A percentile compares a stretch with the other conserved stretches of the same genome.
Conservation (phyloP, 306 rosid genomes). For the Prosopis cineraria region DNA sequence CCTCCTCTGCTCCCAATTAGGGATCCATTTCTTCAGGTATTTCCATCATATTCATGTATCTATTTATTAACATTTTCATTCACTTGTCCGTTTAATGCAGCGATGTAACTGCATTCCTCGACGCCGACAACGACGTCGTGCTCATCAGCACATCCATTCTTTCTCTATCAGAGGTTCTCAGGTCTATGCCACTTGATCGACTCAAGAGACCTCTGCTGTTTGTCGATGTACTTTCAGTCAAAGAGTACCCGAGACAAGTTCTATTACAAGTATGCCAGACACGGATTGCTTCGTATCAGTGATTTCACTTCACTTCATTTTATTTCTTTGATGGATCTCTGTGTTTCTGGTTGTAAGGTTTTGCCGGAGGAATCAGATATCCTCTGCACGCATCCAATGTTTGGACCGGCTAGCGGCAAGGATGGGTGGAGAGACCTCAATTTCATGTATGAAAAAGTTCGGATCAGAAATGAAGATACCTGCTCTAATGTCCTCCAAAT, state of each 20-base stretch:
- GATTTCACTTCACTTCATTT: background rate
- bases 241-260: slow-evolving; percentile 62
- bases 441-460: slow-evolving; percentile 62
- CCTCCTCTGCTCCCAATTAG: slow-evolving; percentile 35
- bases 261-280: slow-evolving; percentile 40
- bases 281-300: background rate
- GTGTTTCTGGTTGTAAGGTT: slow-evolving; percentile 13
- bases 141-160: slow-evolving; percentile 63
- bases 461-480: slow-evolving; percentile 53
- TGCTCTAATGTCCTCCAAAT: slow-evolving; percentile 60
- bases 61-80: background rate
- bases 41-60: background rate
- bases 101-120: slow-evolving; percentile 41
- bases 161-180: slow-evolving; percentile 51
- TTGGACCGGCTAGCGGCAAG: slow-evolving; percentile 65
- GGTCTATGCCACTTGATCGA: slow-evolving; percentile 52
- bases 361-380: slow-evolving; percentile 60
- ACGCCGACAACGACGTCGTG: slow-evolving; percentile 54
- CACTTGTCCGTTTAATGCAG: slow-evolving; percentile 6
- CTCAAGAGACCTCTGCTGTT: slow-evolving; percentile 51
- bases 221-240: slow-evolving; percentile 73
- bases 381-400: slow-evolving; percentile 77
- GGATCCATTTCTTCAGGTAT: slow-evolving; percentile 60
- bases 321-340: background rate
- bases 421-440: slow-evolving; percentile 62